Evolutionary conservation across 1,139 yeast species (phyloP).

Genomic region (Geotrichum carabidarum): DNA sequence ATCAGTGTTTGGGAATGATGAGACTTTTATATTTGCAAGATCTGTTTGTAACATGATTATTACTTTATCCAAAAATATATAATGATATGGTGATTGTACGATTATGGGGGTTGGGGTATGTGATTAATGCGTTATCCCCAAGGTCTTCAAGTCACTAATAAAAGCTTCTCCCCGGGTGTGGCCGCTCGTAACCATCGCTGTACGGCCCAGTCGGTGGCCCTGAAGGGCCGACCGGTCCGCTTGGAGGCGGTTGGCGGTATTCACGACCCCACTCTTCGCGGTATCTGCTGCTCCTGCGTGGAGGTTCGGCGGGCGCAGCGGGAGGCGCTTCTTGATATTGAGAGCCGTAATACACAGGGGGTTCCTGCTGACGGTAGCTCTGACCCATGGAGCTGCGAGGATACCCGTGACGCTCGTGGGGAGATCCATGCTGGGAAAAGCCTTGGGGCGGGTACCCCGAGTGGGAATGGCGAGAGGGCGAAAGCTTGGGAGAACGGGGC

Average conservation of each 20-base stretch:
- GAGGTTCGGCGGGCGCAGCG: not conserved
- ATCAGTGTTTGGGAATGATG: too few relatives aligned
- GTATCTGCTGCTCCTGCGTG: not conserved
- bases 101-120: not conserved
- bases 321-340: not conserved
- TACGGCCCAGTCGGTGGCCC: not conserved
- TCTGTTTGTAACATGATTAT: too few relatives aligned
- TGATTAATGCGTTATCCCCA: not conserved
- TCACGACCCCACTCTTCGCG: constrained; percentile 5
- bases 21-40: too few relatives aligned
- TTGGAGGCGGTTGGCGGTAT: not conserved
- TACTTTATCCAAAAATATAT: not conserved
- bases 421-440: not conserved
- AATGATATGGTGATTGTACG: not conserved
- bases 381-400: not conserved
- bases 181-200: not conserved
- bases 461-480: not conserved
- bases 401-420: constrained; percentile 1
- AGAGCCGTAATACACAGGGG: not conserved
- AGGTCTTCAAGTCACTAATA: too few relatives aligned
- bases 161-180: too few relatives aligned
- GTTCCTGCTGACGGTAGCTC: not conserved
- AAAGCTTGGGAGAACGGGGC: not conserved
- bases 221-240: not conserved
- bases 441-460: not conserved